Conservation (phyloP, 1,284 basidiomycete genomes). For the Ustilago sp. region DNA sequence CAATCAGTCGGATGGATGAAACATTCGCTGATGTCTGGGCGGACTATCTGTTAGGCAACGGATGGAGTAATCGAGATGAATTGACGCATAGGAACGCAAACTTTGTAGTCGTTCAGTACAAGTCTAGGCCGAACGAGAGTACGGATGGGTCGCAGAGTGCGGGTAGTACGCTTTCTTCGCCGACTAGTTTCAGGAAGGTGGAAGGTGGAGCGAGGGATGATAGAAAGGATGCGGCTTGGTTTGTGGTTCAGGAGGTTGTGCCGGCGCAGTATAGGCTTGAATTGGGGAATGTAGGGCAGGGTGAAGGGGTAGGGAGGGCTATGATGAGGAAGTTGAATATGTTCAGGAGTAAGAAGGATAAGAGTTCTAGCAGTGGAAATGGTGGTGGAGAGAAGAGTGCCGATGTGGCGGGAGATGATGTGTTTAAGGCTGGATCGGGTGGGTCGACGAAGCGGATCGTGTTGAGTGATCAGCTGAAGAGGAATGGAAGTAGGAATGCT, state of each 20-base stretch:
- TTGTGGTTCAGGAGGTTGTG: slow-evolving; percentile 66
- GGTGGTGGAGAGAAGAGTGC: slow-evolving; percentile 5
- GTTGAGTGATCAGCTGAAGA: slow-evolving; percentile 43
- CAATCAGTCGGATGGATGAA: slow-evolving; percentile 63
- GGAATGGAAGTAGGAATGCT: slow-evolving; percentile 20
- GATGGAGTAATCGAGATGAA: slow-evolving; percentile 69
- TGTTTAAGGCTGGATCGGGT: slow-evolving; percentile 52
- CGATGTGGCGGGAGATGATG: slow-evolving; percentile 30
- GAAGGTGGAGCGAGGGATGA: slow-evolving; percentile 41
- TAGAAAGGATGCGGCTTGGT: slow-evolving; percentile 64
- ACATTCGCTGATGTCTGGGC: slow-evolving; percentile 67
- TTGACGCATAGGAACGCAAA: slow-evolving; percentile 65
- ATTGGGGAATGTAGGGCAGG: slow-evolving; percentile 49
- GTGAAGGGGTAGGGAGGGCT: slow-evolving; percentile 48
- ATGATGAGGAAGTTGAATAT: slow-evolving; percentile 66
- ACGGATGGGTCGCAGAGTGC: slow-evolving; percentile 48
- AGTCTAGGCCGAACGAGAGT: slow-evolving; percentile 46
- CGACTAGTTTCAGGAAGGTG: slow-evolving; percentile 34
- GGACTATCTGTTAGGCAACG: slow-evolving; percentile 64
- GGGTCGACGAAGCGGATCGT: slow-evolving; percentile 56
- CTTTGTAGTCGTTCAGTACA: slow-evolving; percentile 68
- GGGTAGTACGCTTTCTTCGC: slow-evolving; percentile 29
- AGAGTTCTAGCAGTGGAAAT: slow-evolving; percentile 20
- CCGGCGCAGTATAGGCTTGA: slow-evolving; percentile 62
- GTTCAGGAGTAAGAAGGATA: slow-evolving; percentile 52